phyloP scores from a whole-genome alignment of 495 filamentous ascomycete species.

The Zalerion maritima region DNA sequence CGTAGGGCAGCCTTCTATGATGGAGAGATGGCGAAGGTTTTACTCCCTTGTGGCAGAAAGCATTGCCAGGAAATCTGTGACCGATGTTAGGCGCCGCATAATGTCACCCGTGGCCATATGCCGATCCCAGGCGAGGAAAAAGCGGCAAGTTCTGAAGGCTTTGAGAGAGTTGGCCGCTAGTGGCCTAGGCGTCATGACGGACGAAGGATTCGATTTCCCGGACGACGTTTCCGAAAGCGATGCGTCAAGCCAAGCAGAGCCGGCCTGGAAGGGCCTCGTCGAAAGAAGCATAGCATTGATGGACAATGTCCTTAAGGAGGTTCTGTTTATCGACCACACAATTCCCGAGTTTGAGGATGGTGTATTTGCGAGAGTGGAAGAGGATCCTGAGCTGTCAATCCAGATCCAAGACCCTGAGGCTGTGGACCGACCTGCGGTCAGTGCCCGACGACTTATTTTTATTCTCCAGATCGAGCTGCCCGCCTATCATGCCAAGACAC shows the following conservation, averaged over 20 bases:
- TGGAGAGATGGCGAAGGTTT: constrained; percentile 56
- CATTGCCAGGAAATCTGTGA: constrained; percentile 45
- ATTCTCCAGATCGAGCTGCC: constrained; percentile 49
- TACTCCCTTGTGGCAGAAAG: constrained; percentile 65
- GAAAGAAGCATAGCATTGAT: constrained; percentile 63
- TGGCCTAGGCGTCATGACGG: constrained; percentile 72
- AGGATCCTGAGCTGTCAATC: constrained; percentile 39
- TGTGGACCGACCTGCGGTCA: constrained; percentile 32
- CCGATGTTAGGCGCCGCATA: constrained; percentile 43
- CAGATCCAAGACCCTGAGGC: constrained; percentile 21
- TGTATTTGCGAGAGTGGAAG: constrained; percentile 48
- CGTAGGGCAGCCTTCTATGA: constrained; percentile 20
- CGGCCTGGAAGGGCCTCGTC: constrained; percentile 59
- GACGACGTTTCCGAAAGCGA: constrained; percentile 24
- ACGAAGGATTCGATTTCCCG: constrained; percentile 56
- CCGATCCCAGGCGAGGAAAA: constrained; percentile 53
- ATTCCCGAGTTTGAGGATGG: constrained; percentile 61
- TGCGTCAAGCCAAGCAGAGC: constrained; percentile 22
- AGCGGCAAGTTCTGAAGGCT: constrained; percentile 48
- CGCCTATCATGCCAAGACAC: constrained; percentile 37
- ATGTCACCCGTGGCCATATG: constrained; percentile 56
- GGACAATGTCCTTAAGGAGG: constrained; percentile 56
- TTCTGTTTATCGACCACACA: constrained; percentile 35
- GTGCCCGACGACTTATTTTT: constrained; percentile 51
- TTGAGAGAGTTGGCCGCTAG: constrained; percentile 69